A percentile compares a stretch with the other conserved stretches of the same genome.
Evolutionary conservation across 2,329 filamentous ascomycete species (phyloP).

Genomic region (Penicillium brasilianum): DNA sequence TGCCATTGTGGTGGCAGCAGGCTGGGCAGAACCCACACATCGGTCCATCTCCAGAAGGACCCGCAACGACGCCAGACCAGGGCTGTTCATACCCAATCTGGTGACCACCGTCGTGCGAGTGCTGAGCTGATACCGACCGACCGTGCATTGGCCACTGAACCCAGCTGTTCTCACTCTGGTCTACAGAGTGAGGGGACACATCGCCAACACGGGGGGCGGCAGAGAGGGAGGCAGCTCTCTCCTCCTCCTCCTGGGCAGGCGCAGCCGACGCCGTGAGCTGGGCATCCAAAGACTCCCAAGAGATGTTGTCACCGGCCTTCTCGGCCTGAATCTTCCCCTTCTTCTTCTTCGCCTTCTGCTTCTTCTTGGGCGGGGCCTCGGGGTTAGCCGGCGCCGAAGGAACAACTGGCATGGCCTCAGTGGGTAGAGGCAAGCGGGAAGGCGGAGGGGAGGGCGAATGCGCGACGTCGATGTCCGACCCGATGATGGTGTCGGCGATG

Average conservation of each 20-base stretch:
- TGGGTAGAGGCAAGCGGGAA: neutral
- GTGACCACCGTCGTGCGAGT: neutral
- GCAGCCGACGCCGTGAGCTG: neutral
- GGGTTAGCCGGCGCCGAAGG: neutral
- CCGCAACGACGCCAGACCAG: neutral
- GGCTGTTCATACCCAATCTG: neutral
- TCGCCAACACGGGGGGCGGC: neutral
- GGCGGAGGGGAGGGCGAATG: neutral
- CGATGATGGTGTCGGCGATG: neutral
- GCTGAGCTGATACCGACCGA: conserved; percentile 1
- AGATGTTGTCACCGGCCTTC: neutral
- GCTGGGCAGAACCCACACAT: conserved; percentile 7
- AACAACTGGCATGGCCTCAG: neutral
- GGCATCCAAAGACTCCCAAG: neutral
- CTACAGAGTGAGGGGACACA: neutral
- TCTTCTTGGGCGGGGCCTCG: neutral
- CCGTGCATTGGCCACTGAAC: conserved; percentile 1
- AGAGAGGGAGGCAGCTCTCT: neutral
- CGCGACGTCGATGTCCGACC: neutral
- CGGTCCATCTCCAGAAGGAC: neutral
- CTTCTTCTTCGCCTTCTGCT: neutral
- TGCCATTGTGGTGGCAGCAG: conserved; percentile 9
- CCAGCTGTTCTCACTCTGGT: conserved; percentile 3
- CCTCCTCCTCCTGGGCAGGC: neutral
- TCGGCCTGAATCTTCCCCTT: neutral